Base-by-base conservation (phyloP, 1,139 yeast species). In the Blastobotrys ciferrii region DNA sequence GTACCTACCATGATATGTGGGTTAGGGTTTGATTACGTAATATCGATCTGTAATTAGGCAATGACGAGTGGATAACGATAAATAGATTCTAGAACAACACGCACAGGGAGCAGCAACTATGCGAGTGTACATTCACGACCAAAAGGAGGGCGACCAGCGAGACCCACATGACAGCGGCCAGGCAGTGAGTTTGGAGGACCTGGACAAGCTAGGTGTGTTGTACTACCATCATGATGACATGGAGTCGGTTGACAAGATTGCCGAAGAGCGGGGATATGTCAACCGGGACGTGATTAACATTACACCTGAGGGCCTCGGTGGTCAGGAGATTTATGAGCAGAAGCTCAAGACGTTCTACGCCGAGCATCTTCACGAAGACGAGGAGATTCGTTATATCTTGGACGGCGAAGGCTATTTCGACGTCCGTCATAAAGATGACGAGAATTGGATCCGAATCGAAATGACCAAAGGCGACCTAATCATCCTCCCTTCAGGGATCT, bases 301-400 rank as follows among this genome's bases (percentile, higher is more conserved):
- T 49, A 77, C 81, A 31, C 77, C 81, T 40, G 78, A 70, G 6
- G 74, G 84, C 0, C 80, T 89, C 62, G 82, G 84, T 5, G 81
- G 84, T 42, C 82, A 82, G 46, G 75, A 77, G 35, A 82, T 80
- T 0, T 80, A 85, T 61, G 75, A 80, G 55, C 73, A 72, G 51
- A 87, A 88, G 66, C 76, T 91, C 69, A 72, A 77, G 53, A 76
- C 69, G 48, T 91, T 91, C 67, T 88, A 84, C 70, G 74, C 79
- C 44, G 98, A 92, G 66, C 98, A 92, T 67, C 74, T 87, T 56
- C 98, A 92, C 65, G 98, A 92, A 66, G 98, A 92, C 65, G 98
- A 92, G 69, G 98, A 92, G 71, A 92, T 92, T 65, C 75, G 98
- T 56, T 91, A 89, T 68, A 80, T 89, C 51, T 65, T 85, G 28